A percentile compares a stretch with the other conserved stretches of the same genome.
Conservation (phyloP, 108 stramenopile genomes). For the Skeletonema marinoi region DNA sequence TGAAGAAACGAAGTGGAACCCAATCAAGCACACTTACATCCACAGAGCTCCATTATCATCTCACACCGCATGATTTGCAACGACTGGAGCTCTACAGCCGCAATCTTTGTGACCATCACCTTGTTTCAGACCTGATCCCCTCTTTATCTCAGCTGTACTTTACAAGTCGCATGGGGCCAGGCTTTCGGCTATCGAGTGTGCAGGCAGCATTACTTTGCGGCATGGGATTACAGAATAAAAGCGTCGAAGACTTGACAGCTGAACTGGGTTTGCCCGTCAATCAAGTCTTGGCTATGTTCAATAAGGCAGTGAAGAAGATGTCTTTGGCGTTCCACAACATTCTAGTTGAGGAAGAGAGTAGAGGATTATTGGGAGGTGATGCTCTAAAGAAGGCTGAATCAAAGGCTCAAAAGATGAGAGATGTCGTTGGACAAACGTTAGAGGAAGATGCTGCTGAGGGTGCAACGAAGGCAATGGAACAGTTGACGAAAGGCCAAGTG, state of each 20-base stretch:
- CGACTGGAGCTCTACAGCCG: conserved; percentile 96
- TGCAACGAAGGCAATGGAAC: conserved; percentile 67
- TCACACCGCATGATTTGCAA: conserved; percentile 96
- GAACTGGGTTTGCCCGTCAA: conserved; percentile 90
- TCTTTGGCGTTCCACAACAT: conserved; percentile 76
- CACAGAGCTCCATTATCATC: conserved; percentile 77
- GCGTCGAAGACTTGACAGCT: conserved; percentile 72
- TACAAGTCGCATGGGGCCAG: conserved; percentile 76
- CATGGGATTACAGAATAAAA: conserved; percentile 86
- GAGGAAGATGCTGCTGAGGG: conserved; percentile 84
- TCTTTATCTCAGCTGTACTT: conserved; percentile 91
- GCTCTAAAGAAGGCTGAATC: conserved; percentile 58
- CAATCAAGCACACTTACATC: conserved; percentile 56
- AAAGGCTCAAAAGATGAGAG: conserved; percentile 56
- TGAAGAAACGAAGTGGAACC: conserved; percentile 57
- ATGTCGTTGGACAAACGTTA: conserved; percentile 74
- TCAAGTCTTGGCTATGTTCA: conserved; percentile 96
- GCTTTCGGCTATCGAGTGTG: conserved; percentile 80
- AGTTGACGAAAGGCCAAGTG: conserved; percentile 29
- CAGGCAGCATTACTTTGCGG: conserved; percentile 92
- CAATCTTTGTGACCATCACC: conserved; percentile 98
- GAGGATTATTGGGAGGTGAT: conserved; percentile 64
- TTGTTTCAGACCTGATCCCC: conserved; percentile 95
- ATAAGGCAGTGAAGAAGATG: conserved; percentile 94
- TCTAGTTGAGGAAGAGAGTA: conserved; percentile 80